Base-by-base conservation (phyloP, 495 filamentous ascomycete species). In the Lasiosphaeria ovina region DNA sequence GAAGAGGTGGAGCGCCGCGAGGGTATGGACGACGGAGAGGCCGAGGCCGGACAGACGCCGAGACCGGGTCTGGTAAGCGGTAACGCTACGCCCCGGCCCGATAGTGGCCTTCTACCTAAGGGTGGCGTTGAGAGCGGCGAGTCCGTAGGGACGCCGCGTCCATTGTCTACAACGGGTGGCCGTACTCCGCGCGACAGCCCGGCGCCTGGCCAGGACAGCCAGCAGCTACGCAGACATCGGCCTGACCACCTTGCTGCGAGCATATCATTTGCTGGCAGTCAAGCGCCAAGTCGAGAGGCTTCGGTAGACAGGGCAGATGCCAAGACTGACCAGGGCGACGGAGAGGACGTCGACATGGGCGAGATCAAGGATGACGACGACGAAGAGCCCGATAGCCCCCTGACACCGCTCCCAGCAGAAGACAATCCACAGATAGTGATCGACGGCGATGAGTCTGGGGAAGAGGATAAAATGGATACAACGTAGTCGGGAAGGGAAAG, bases 1-100 rank as follows among this genome's bases (percentile, higher is more conserved):
- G 94, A 98, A 71, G 94, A 97, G 75, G 79, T 83, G 3, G 83
- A 86, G 61, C 72, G 83, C 7, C 76, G 81, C 33, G 83, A 97
- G 70, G 93, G 93, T 35, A 96, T 94, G 67, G 90, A 89, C 62
- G 91, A 90, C 51, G 79, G 71, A 70, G 79, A 68, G 77, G 77
- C 67, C 61, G 64, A 59, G 42, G 55, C 57, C 16, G 65, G 74
- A 56, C 66, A 72, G 51, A 81, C 79, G 1, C 78, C 79, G 2
- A 66, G 77, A 1, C 73, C 76, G 35, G 75, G 72, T 48, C 66
- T 66, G 32, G 69, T 62, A 5, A 76, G 71, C 56, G 72, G 73
- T 5, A 75, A 72, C 50, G 71, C 60, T 31, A 78, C 75, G 8
- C 79, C 70, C 12, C 61, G 63, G 32, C 73, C 72, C 1, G 79